Conservation (phyloP, 192 early-diverging fungal species). For the Podila epicladia region DNA sequence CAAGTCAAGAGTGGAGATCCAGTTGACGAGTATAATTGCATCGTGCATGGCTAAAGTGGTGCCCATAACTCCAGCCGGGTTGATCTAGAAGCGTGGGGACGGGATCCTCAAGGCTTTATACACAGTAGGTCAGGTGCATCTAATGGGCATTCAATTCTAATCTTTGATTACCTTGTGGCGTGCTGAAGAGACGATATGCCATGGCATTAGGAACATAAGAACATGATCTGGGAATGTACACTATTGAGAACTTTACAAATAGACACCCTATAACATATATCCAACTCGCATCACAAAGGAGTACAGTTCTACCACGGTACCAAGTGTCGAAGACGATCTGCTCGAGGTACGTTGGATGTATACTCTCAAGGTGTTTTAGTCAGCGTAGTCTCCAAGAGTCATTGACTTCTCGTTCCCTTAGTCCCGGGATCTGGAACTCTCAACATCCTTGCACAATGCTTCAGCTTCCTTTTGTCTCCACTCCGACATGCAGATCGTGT, state of each 20-base stretch:
- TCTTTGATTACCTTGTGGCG: slow-evolving; percentile 8
- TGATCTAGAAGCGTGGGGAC: neutral
- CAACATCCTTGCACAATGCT: slow-evolving; percentile 3
- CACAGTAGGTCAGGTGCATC: neutral
- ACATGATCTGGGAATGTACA: neutral
- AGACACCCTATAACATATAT: neutral
- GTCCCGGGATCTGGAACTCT: neutral
- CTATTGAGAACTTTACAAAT: too few relatives aligned
- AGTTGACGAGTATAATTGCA: slow-evolving; percentile 2
- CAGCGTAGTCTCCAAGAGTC: slow-evolving; percentile 9
- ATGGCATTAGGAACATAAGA: neutral
- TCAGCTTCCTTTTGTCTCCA: slow-evolving; percentile 16
- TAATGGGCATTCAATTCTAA: neutral
- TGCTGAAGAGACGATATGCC: neutral
- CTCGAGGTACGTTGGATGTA: slow-evolving; percentile 14
- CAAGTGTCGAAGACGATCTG: slow-evolving; percentile 10
- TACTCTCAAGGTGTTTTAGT: slow-evolving; percentile 6
- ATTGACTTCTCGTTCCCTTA: neutral
- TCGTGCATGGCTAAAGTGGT: neutral
- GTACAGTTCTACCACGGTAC: neutral
- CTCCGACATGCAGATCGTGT: neutral
- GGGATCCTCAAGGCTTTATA: too few relatives aligned
- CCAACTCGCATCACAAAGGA: neutral
- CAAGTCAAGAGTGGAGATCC: neutral
- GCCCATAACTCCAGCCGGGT: neutral